These are phyloP conservation scores for Dactylonectria estremocensis DNA, from an alignment of 2,329 filamentous ascomycete species.

Conservation along the genomic window DNA sequence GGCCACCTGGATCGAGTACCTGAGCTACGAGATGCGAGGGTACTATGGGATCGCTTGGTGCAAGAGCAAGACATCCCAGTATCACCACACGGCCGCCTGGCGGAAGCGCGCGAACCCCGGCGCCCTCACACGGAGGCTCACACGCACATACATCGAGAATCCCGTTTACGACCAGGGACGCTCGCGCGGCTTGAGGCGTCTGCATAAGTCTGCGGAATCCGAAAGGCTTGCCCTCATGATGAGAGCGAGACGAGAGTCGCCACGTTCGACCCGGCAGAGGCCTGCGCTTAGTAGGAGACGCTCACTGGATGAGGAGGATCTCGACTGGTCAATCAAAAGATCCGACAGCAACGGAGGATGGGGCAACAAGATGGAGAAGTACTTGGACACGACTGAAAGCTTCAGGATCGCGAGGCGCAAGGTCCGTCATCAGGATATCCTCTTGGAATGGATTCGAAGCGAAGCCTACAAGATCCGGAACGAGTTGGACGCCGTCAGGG, in stretches of 20 bases:
- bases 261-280: too few relatives aligned
- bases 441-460: conserved; percentile 40
- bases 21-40: conserved; percentile 47
- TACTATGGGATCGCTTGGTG: conserved; percentile 37
- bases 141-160: conserved; percentile 28
- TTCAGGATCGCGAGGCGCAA: conserved; percentile 34
- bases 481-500: conserved; percentile 22
- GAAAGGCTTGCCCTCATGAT: conserved; percentile 30
- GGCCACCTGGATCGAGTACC: conserved; percentile 48
- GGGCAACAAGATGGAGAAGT: conserved; percentile 29
- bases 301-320: conserved; percentile 26
- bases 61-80: conserved; percentile 16
- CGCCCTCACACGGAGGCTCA: conserved; percentile 25
- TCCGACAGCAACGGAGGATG: conserved; percentile 33
- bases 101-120: conserved; percentile 30
- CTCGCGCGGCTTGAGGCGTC: conserved; percentile 9
- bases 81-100: conserved; percentile 37
- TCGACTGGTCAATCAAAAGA: conserved; percentile 34
- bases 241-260: too few relatives aligned
- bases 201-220: conserved; percentile 34
- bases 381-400: conserved; percentile 17
- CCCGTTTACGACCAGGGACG: not conserved
- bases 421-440: conserved; percentile 36
- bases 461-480: conserved; percentile 38
- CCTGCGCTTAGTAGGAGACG: conserved; percentile 1